Base-by-base conservation (phyloP, 352 stramenopile genomes). In the Peronosclerospora sorghi region DNA sequence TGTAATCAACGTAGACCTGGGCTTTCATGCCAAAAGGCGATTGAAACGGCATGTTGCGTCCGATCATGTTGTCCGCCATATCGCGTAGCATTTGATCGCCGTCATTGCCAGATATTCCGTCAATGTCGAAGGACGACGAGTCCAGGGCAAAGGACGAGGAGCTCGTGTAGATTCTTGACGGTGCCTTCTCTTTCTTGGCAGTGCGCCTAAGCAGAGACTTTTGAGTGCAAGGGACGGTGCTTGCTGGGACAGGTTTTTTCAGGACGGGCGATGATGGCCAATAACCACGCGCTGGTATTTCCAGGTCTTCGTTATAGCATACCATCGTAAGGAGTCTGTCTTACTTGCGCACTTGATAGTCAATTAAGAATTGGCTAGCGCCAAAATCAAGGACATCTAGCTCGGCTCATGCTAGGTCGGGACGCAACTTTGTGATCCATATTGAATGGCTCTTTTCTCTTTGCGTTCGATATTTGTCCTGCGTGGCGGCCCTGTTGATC, bases 1-100 rank as follows among this genome's bases (percentile, higher is more conserved):
- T 97, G 47, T 94, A 97, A 65, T 98, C 95, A 14, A 80, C 91
- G 51, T 98, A 98, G 27, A 92, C 68, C 17, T 97, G 58, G 2
- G 79, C 83, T 20, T 69, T 72, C 19, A 48, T 40, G 7, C 83
- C 81, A 39, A 85, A 95, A 17, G 85, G 83, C 2, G 70, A 60
- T 4, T 67, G 50, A 32, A 86, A 78, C 4, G 64, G 51, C 15
- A 53, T 41, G 39, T 75, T 65, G 21, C 55, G 55, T n/a, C 73
- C 70, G 37, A 86, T 68, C 39, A 86, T 46, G 32, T 74, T 73
- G 29, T 55, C 26, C 9, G 59, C 52, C 20, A 78, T 59, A 35
- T 60, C 53, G 23, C 29, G 32, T 15, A 83, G 43, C 18, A 74
- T 23, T 38, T 49, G 48, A 5, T 53, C 35, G 12, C 49, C 21